Conservation (phyloP, 371 early-diverging fungal species). For the Lichtheimia corymbifera region DNA sequence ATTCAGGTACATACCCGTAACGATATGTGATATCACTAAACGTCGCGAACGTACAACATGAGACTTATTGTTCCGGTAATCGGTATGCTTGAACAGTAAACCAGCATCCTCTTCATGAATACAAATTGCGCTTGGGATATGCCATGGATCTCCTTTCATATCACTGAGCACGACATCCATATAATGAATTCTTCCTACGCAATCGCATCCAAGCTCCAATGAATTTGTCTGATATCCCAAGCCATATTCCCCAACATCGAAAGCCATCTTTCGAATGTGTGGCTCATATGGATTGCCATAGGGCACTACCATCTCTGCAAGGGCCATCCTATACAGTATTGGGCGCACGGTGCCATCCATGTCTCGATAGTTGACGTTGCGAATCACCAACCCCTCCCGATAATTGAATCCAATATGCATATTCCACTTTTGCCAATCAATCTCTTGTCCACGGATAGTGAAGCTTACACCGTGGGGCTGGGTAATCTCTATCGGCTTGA, state of each 20-base stretch:
- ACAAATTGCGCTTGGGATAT: slow-evolving; percentile 52
- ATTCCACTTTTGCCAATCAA: slow-evolving; percentile 57
- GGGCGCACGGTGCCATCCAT: slow-evolving; percentile 38
- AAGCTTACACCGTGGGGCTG: slow-evolving; percentile 55
- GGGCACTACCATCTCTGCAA: slow-evolving; percentile 54
- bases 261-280: slow-evolving; percentile 47
- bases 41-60: slow-evolving; percentile 47
- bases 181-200: slow-evolving; percentile 51
- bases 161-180: slow-evolving; percentile 45
- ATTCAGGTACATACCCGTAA: slow-evolving; percentile 31
- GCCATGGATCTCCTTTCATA: slow-evolving; percentile 38
- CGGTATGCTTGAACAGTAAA: slow-evolving; percentile 52
- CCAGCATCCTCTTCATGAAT: slow-evolving; percentile 55
- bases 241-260: slow-evolving; percentile 57
- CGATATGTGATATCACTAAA: slow-evolving; percentile 52
- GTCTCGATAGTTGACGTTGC: slow-evolving; percentile 46
- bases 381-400: slow-evolving; percentile 52
- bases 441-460: slow-evolving; percentile 40
- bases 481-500: slow-evolving; percentile 46
- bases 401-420: slow-evolving; percentile 49
- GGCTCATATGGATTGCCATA: slow-evolving; percentile 49
- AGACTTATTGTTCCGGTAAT: slow-evolving; percentile 42
- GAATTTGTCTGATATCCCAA: slow-evolving; percentile 46
- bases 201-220: slow-evolving; percentile 49
- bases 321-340: slow-evolving; percentile 42